Evolutionary conservation across 2,329 filamentous ascomycete genomes (phyloP), one percentile per base, ranked within the genome.

Genomic region (Pyrenochaeta sp.): DNA sequence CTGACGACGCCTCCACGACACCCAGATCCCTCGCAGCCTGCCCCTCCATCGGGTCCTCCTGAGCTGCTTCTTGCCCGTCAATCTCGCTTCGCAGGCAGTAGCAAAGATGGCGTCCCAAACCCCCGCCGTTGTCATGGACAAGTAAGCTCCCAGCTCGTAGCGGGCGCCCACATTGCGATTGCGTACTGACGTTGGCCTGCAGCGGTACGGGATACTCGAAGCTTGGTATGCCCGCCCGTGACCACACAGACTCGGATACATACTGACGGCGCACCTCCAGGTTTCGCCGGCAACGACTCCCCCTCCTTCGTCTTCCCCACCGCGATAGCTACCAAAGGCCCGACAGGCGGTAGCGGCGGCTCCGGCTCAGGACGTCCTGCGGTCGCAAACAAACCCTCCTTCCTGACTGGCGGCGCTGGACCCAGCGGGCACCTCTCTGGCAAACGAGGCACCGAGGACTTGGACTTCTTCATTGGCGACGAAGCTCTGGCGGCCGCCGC

Each of bases 51-150:
- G 55, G 57, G 43, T 42, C 39, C 32, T 48, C 43, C 43, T 53
- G 47, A 53, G 54, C 57, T 66, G 63, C 52, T 50, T 46, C 56
- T 51, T 41, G 40, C 47, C 49, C 30, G 29, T 20, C 23, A 45
- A n/a, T n/a, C 30, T 44, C 21, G 49, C 39, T 34, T 42, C 46
- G 46, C 44, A 48, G 58, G 53, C 55, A 55, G 55, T 60, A 54
- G 54, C 58, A 63, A 80, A 72, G 65, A 99, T 99, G 94, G 93
- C 94, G 72, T 88, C 89, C 79, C 93, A 97, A 85, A 97, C 94
- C 73, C 94, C 94, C 68, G 94, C 94, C 89, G 94, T 99, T 96
- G 94, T 99, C 90, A 99, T 99, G 93, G 94, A 99, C 94, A 99
- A 99, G 94, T 96, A 87, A 78, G 90, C 83, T 69, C 48, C 53